Evolutionary conservation across 768 basidiomycete species (phyloP), one percentile per base, ranked within the genome.

Genomic region (Boletellus emodensis): DNA sequence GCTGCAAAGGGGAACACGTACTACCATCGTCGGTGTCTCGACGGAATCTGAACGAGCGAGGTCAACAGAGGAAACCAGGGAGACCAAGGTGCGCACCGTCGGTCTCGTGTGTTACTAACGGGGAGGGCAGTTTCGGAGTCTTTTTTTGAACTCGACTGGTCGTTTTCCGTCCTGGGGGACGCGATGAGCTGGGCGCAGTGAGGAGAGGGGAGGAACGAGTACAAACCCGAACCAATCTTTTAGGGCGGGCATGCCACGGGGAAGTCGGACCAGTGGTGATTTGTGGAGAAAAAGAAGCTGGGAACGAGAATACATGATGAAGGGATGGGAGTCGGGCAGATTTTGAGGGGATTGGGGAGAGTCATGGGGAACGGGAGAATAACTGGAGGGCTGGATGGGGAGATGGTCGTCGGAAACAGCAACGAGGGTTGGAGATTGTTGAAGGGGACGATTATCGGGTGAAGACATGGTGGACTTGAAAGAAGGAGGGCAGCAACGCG

Each of bases 221-320:
- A 73, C 82, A 52, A 65, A 93, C 90, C 90, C 90, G 70, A 92
- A 93, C 90, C 90, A 93, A 40, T 85, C 82, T 71, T 84, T 90
- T 45, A 93, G 71, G 40, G 80, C 74, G 44, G 90, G 90, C 91
- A 93, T 91, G 56, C 81, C 80, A 44, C 72, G 63, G 6, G 91
- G 90, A 22, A 75, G 72, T 53, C 78, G 74, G 22, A 93, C 85
- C 36, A 92, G 71, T 20, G 87, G 85, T n/a, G 90, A 92, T 55
- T 78, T 80, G 56, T 80, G 77, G 18, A 93, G 78, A 48, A 70
- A 67, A 46, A 93, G 80, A 35, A 91, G 69, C 54, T 90, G 83
- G 42, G 74, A 62, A 43, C 87, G 82, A 61, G 83, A 76, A 71
- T 93, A 93, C 55, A 82, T 78, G 57, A 78, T 72, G 58, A 85